A percentile compares a stretch with the other conserved stretches of the same genome.
Evolutionary conservation across 345 rosid species (phyloP).

Genomic region (Gossypium rotundifolium): DNA sequence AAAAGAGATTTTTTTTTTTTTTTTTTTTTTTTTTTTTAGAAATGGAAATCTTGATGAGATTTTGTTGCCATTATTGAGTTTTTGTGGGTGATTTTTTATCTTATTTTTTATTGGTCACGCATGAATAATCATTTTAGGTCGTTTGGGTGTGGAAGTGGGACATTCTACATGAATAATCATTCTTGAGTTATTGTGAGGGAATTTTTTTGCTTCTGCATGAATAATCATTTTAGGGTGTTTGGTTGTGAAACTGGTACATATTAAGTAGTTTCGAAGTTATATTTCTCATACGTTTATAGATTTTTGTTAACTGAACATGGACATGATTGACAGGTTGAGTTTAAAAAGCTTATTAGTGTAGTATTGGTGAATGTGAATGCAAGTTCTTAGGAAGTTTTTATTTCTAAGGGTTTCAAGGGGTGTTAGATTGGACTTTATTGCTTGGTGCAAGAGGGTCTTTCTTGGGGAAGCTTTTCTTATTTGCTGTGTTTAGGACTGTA

Average conservation of each 20-base stretch:
- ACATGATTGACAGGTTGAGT: background rate
- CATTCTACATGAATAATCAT: background rate
- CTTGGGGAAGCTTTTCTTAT: background rate
- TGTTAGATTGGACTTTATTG: background rate
- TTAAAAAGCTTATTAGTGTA: background rate
- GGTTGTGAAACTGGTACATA: background rate
- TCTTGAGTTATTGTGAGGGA: background rate
- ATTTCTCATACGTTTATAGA: background rate
- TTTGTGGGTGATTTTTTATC: background rate
- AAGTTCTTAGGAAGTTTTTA: background rate
- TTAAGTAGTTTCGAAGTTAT: background rate
- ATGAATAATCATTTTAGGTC: background rate
- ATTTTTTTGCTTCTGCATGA: background rate
- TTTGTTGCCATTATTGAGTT: too few species aligned
- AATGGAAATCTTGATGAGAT: too few species aligned
- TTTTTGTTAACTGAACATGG: background rate
- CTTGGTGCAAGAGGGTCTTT: background rate
- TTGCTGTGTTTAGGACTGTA: background rate
- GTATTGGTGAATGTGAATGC: background rate
- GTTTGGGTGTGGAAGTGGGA: background rate
- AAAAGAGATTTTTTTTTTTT: too few species aligned
- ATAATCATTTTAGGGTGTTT: background rate
- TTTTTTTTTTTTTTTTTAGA: too few species aligned
- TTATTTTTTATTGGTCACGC: background rate
- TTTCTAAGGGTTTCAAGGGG: background rate